Percentiles rank a stretch among this genome's conserved stretches.
Evolutionary conservation across 2,329 filamentous ascomycete species (phyloP).

Genomic region (Podosphaera fusca): DNA sequence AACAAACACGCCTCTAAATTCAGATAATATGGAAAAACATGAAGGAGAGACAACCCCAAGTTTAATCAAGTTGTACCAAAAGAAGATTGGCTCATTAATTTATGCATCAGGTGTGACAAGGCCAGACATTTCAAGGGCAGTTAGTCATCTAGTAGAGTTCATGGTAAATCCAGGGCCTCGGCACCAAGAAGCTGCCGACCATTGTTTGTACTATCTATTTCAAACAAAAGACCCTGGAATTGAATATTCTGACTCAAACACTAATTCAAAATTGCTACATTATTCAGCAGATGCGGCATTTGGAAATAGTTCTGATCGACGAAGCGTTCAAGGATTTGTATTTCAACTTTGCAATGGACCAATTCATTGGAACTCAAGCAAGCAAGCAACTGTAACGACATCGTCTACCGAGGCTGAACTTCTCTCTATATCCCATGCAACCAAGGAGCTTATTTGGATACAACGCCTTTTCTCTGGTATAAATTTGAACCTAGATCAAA

Average conservation of each 20-base stretch:
- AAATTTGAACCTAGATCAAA: background rate
- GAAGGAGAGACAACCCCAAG: too few relatives aligned
- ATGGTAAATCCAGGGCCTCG: background rate
- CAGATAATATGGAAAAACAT: too few relatives aligned
- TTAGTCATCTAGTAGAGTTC: background rate
- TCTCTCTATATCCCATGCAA: background rate
- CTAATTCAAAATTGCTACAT: too few relatives aligned
- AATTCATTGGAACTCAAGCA: background rate
- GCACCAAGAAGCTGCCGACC: background rate
- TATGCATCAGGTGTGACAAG: background rate
- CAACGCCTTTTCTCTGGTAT: background rate
- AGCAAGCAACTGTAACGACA: constrained; percentile 1
- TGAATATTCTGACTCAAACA: too few relatives aligned
- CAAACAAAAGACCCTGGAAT: too few relatives aligned
- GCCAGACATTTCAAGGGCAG: background rate
- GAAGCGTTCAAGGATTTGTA: background rate
- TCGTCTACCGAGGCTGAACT: background rate
- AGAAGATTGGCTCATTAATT: background rate
- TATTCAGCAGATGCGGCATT: too few relatives aligned
- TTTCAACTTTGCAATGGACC: background rate
- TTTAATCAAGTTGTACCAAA: too few relatives aligned
- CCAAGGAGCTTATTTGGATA: background rate
- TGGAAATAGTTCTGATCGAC: too few relatives aligned
- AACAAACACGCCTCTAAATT: too few relatives aligned
- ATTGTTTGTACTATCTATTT: too few relatives aligned